Evolutionary conservation across 345 rosid genomes (phyloP), one percentile per base, ranked within the genome.

Genomic region (Linum usitatissimum): DNA sequence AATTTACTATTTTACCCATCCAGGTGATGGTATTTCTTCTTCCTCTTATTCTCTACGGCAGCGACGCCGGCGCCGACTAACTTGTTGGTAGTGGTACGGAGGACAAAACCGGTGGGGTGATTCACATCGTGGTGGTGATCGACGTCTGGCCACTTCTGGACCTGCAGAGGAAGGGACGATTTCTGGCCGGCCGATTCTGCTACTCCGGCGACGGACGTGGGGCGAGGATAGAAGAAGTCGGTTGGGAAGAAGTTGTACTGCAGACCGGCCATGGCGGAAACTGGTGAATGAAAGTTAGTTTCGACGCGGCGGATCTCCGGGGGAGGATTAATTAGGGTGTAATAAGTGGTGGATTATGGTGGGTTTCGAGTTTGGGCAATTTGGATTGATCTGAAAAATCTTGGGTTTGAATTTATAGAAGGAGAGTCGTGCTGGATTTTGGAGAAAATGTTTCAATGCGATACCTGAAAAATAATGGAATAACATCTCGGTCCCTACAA

Each of bases 161-260:
- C 8, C 51, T 28, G 21, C 28, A 55, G 18, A 7, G 59, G 59
- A 19, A 55, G 30, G 59, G 30, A 20, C 14, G 59, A 20, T 7
- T 18, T 55, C 59, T 18, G 59, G 20, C 13, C 59, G 59, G 59
- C 23, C 30, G 59, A 8, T 1, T 45, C 51, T 10, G 51, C 10
- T 9, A 17, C 70, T 65, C 6, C 62, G 58, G 74, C 62, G 65
- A 71, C 63, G 57, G 63, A 71, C 19, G 66, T 71, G 20, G 82
- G 72, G 36, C 80, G 77, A 62, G 85, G 85, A 66, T 81, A 81
- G 57, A 64, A 81, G 73, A 78, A 76, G 66, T 81, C 86, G 0
- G 81, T 81, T 0, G 86, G 86, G 63, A 81, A 81, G 42, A 81
- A 81, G 57, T 75, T 68, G 65, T 77, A 81, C 39, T 81, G 86